These are phyloP conservation scores for Vicia villosa DNA, from an alignment of 306 rosid genomes.

Conservation along the genomic window DNA sequence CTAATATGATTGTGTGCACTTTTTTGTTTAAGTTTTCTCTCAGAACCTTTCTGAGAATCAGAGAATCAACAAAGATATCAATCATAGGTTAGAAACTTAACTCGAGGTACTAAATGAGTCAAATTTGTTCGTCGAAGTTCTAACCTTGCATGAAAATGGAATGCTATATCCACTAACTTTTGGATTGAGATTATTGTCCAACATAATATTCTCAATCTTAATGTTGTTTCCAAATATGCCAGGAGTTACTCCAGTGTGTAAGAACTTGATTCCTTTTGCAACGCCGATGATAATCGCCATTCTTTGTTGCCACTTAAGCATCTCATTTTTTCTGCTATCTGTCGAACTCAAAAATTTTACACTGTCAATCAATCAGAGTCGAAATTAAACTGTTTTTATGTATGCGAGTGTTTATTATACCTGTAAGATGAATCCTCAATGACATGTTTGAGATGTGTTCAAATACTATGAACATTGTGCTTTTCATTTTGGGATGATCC, in stretches of 20 bases:
- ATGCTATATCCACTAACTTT: constrained; percentile 76
- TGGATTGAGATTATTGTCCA: constrained; percentile 69
- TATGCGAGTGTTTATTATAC: constrained; percentile 39
- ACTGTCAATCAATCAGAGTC: not conserved
- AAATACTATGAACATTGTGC: constrained; percentile 57
- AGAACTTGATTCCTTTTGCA: constrained; percentile 74
- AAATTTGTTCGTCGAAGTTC: constrained; percentile 43
- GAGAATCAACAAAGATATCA: constrained; percentile 22
- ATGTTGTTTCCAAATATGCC: constrained; percentile 73
- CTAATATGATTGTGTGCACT: constrained; percentile 18
- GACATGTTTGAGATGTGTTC: constrained; percentile 67
- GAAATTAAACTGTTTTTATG: not conserved
- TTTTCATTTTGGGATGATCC: constrained; percentile 58
- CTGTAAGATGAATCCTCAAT: constrained; percentile 61
- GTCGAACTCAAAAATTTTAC: constrained; percentile 14
- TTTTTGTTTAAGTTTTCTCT: constrained; percentile 36
- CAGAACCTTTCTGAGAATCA: constrained; percentile 33
- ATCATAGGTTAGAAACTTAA: not conserved
- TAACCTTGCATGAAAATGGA: constrained; percentile 68
- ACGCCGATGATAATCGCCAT: constrained; percentile 69
- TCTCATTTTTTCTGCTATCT: constrained; percentile 77
- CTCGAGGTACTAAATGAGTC: not conserved
- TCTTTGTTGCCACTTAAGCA: constrained; percentile 91
- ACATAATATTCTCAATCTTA: constrained; percentile 60
- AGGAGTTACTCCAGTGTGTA: constrained; percentile 67